Base-by-base conservation (phyloP, 805 yeast species). In the Diddensiella santjacobensis region DNA sequence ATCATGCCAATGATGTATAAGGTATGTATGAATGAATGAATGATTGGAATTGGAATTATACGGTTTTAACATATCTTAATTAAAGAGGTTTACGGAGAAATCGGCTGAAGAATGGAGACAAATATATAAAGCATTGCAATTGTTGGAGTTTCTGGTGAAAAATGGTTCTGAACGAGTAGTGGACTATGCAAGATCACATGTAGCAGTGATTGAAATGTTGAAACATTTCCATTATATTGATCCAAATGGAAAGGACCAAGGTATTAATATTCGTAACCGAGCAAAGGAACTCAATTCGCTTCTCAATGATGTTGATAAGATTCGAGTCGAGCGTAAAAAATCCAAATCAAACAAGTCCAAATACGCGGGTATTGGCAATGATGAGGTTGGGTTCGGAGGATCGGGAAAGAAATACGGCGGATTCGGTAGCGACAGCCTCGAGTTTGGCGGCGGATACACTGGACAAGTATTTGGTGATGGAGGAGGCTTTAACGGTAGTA, bases 51-150 rank as follows among this genome's bases (percentile, higher is more conserved):
- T 13, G 13, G 31, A 26, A 13, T 8, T 8, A 26, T 26, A 26
- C 11, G 31, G 31, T 26, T 13, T 26, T 8, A 26, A 8, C 13
- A 26, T 26, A 8, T 8, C 31, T n/a, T n/a, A 26, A 26, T 10
- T 26, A 35, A 8, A 35, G 38, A 77, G 99, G 54, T 93, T 93
- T 71, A 91, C 98, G 4, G 99, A 93, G 66, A 93, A 93, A 70
- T 78, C 93, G 4, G 95, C 97, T 43, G 84, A 81, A 64, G 98
- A 93, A 69, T 93, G 99, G 99, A 81, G 99, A 64, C 99, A 93
- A 67, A 91, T 93, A 56, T 93, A 93, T 72, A 93, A 93, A 70
- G 82, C 96, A 2, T 74, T 93, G 59, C 97, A 90, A 65, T 75
- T 93, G 66, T 77, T 91, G 66, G 99, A 93, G 61, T 93, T 87